Percentiles rank a stretch among this genome's conserved stretches.
Conservation (phyloP, 2,329 filamentous ascomycete genomes). For the Acephala macrosclerotiorum region DNA sequence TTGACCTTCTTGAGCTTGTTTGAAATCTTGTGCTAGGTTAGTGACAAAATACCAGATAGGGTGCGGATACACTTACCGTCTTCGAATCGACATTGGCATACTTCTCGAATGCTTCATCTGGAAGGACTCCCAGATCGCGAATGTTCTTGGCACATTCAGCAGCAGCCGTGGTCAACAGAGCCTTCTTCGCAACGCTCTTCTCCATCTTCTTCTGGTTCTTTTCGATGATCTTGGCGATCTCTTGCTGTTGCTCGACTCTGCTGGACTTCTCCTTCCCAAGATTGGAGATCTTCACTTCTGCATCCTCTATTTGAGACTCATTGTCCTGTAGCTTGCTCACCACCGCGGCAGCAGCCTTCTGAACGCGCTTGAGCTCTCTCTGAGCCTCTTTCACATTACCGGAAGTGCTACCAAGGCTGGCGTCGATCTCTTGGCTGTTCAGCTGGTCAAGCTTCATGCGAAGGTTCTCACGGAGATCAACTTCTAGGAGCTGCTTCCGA, state of each 20-base stretch:
- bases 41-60: neutral
- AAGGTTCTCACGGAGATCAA: conserved; percentile 88
- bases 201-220: conserved; percentile 90
- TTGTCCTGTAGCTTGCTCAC: conserved; percentile 75
- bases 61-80: conserved; percentile 59
- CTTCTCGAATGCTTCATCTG: conserved; percentile 91
- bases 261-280: conserved; percentile 59
- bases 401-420: conserved; percentile 64
- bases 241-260: conserved; percentile 76
- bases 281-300: conserved; percentile 48
- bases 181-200: conserved; percentile 89
- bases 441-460: conserved; percentile 88
- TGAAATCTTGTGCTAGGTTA: conserved; percentile 34
- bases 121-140: conserved; percentile 88
- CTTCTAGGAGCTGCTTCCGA: conserved; percentile 83
- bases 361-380: conserved; percentile 80
- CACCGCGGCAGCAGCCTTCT: conserved; percentile 71
- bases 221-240: conserved; percentile 79
- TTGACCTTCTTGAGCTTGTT: conserved; percentile 85
- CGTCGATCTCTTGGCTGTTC: conserved; percentile 76
- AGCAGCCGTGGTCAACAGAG: conserved; percentile 77
- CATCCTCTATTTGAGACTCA: conserved; percentile 73
- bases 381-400: conserved; percentile 79
- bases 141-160: conserved; percentile 88
- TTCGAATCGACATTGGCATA: conserved; percentile 86